Conservation (phyloP, 768 basidiomycete genomes). For the Amanita molliuscula region DNA sequence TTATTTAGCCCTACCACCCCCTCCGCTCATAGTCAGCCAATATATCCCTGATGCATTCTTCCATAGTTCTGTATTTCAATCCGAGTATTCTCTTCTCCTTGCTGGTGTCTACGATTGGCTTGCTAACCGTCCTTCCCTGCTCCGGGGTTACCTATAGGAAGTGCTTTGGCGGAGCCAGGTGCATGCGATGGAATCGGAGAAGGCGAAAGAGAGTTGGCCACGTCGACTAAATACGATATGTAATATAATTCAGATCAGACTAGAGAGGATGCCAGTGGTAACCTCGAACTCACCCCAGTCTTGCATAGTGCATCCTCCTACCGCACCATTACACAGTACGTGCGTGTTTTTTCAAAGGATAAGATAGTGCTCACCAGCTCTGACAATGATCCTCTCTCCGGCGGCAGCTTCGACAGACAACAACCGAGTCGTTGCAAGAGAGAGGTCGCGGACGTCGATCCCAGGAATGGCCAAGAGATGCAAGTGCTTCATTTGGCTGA, state of each 20-base stretch:
- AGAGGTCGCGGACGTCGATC: constrained; percentile 47
- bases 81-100: background rate
- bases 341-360: no score
- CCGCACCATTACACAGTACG: background rate
- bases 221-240: constrained; percentile 25
- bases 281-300: constrained; percentile 21
- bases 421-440: constrained; percentile 36
- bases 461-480: constrained; percentile 8
- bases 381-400: constrained; percentile 47
- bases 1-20: no score
- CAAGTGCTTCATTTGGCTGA: constrained; percentile 10
- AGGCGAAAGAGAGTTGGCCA: constrained; percentile 17
- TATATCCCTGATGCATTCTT: background rate
- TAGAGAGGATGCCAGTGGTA: background rate
- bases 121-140: background rate
- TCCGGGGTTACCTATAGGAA: constrained; percentile 13
- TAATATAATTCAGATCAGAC: background rate
- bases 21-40: no score
- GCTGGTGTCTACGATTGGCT: background rate
- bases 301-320: constrained; percentile 21
- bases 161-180: constrained; percentile 11
- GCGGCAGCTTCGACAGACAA: constrained; percentile 24
- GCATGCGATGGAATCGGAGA: constrained; percentile 12
- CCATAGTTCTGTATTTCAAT: constrained; percentile 6
- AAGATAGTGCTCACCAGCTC: constrained; percentile 6